These are phyloP conservation scores for Colletotrichum sp. DNA, from an alignment of 2,329 filamentous ascomycete genomes.

Conservation along the genomic window DNA sequence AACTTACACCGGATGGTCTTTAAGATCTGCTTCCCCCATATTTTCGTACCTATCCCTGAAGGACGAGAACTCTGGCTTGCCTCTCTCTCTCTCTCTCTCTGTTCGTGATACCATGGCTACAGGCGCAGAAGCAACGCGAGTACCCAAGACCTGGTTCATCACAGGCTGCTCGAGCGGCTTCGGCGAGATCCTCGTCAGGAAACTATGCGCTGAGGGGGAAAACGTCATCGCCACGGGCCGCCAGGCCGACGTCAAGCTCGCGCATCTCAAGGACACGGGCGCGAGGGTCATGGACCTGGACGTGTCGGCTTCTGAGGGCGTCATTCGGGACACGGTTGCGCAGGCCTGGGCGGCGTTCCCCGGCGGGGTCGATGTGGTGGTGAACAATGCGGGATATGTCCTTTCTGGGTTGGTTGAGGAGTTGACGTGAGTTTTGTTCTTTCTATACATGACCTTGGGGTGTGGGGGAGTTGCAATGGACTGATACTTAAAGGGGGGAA, in stretches of 20 bases:
- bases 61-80: not conserved
- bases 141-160: conserved; percentile 35
- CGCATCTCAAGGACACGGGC: conserved; percentile 30
- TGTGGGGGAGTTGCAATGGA: not conserved
- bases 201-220: conserved; percentile 40
- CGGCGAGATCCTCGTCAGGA: conserved; percentile 39
- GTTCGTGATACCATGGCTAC: not conserved
- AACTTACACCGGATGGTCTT: not conserved
- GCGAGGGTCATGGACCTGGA: conserved; percentile 1
- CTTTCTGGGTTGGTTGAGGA: not conserved
- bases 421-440: not conserved
- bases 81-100: not conserved
- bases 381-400: conserved; percentile 43
- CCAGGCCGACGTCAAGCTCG: conserved; percentile 34
- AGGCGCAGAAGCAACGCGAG: not conserved
- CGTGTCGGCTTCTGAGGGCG: not conserved
- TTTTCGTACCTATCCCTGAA: not conserved
- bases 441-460: not conserved
- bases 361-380: conserved; percentile 38
- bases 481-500: too few species aligned
- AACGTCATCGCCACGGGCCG: conserved; percentile 47
- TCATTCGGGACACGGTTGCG: not conserved
- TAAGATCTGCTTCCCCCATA: not conserved
- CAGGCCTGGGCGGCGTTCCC: not conserved
- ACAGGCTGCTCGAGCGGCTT: conserved; percentile 50